These are phyloP conservation scores for Yamadazyma phyllophila DNA, from an alignment of 805 yeast genomes.

Conservation along the genomic window DNA sequence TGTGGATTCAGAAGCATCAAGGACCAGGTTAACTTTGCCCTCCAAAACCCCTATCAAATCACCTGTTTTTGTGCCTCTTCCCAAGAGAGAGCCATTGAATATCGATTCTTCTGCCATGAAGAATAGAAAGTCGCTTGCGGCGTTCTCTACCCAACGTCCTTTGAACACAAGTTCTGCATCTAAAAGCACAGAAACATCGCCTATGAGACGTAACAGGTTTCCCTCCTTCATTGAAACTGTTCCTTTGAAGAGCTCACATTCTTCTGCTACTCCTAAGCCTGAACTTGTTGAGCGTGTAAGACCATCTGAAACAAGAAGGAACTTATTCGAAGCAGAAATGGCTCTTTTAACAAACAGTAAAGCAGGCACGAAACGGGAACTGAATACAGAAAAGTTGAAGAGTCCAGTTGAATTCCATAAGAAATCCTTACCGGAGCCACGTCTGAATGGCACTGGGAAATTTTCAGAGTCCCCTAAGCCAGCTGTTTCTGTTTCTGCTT, in stretches of 20 bases:
- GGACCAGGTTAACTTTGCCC: neutral
- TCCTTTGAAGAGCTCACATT: neutral
- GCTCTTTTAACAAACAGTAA: neutral
- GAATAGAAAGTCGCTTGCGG: slow-evolving; percentile 9
- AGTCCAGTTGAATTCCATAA: neutral
- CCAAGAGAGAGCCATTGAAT: slow-evolving; percentile 38
- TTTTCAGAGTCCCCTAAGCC: neutral
- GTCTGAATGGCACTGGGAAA: neutral
- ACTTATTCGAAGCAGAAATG: slow-evolving; percentile 6
- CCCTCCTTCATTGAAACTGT: slow-evolving; percentile 13
- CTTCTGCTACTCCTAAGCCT: too few relatives aligned
- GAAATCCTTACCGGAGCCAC: neutral
- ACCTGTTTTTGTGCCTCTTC: slow-evolving; percentile 36
- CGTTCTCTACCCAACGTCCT: neutral
- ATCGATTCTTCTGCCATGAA: slow-evolving; percentile 19
- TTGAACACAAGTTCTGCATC: neutral
- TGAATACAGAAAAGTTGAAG: neutral
- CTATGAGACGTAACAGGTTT: slow-evolving; percentile 13
- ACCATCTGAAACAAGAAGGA: neutral
- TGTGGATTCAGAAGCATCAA: too few relatives aligned
- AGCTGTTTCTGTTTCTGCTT: neutral
- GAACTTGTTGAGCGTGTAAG: too few relatives aligned
- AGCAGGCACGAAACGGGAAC: neutral
- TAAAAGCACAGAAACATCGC: slow-evolving; percentile 8
- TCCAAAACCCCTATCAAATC: slow-evolving; percentile 27